phyloP scores from a whole-genome alignment of 305 asterid species.

The Solanum hybrid region DNA sequence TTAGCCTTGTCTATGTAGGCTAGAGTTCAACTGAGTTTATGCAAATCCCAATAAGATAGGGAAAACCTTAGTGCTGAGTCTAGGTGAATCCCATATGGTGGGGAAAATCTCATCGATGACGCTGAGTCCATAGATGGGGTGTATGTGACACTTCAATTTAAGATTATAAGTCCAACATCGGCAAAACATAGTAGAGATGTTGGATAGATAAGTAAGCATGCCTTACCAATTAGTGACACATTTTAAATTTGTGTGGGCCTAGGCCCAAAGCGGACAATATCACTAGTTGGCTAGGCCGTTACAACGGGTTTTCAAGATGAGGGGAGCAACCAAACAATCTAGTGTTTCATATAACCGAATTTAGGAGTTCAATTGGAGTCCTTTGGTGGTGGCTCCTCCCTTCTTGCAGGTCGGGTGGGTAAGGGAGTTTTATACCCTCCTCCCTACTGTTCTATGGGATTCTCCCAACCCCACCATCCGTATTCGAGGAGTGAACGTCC shows the following conservation, averaged over 20 bases:
- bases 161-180: background rate
- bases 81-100: background rate
- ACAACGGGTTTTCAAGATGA: background rate
- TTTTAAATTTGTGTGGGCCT: background rate
- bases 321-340: background rate
- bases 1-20: background rate
- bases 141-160: too few species aligned
- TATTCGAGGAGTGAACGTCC: background rate
- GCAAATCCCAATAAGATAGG: too few species aligned
- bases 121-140: background rate
- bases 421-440: too few species aligned
- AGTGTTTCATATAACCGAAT: background rate
- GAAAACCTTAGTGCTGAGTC: background rate
- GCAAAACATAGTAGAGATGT: background rate
- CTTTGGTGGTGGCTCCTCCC: too few species aligned
- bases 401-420: too few species aligned
- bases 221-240: background rate
- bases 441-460: background rate
- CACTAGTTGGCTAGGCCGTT: background rate
- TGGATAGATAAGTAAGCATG: background rate
- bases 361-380: background rate
- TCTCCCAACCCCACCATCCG: background rate
- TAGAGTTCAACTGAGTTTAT: background rate
- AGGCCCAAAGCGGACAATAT: background rate
- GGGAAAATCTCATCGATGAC: background rate